Conservation (phyloP, 768 basidiomycete genomes). For the Trametes cubensis region DNA sequence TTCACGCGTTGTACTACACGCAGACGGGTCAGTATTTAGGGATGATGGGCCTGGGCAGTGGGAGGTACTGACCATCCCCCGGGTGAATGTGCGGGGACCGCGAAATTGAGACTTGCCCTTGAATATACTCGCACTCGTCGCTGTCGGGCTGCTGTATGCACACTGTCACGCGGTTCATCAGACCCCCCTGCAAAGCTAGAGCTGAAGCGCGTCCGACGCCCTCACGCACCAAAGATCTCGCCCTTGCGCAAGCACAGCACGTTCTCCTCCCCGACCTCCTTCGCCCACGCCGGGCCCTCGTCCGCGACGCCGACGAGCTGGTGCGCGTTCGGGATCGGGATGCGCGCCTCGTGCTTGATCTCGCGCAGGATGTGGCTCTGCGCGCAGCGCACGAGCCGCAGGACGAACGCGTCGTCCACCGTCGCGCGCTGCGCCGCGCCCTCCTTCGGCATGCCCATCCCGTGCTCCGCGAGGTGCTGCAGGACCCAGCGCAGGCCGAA, state of each 20-base stretch:
- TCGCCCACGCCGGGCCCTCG: conserved; percentile 69
- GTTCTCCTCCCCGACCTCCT: conserved; percentile 47
- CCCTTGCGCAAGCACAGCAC: conserved; percentile 58
- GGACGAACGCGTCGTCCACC: conserved; percentile 27
- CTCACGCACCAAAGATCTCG: conserved; percentile 71
- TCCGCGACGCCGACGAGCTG: conserved; percentile 82
- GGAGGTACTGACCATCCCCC: conserved; percentile 61
- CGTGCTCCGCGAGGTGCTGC: conserved; percentile 43
- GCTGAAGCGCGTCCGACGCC: too few species aligned
- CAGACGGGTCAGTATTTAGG: background rate
- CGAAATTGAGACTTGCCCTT: conserved; percentile 48
- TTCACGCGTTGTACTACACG: conserved; percentile 64
- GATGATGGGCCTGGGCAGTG: too few species aligned
- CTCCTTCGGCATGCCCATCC: conserved; percentile 25
- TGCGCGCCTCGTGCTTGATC: conserved; percentile 76
- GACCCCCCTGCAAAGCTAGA: too few species aligned
- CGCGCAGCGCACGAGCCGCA: conserved; percentile 35
- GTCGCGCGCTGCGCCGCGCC: background rate
- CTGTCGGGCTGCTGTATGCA: conserved; percentile 61
- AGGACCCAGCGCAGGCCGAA: conserved; percentile 58
- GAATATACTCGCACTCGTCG: conserved; percentile 53
- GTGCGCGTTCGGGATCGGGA: conserved; percentile 68
- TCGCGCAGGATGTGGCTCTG: conserved; percentile 70
- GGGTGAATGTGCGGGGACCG: conserved; percentile 79
- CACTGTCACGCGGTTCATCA: conserved; percentile 37